Evolutionary conservation across 441 rosid genomes (phyloP).

Genomic region (Corymbia citriodora): DNA sequence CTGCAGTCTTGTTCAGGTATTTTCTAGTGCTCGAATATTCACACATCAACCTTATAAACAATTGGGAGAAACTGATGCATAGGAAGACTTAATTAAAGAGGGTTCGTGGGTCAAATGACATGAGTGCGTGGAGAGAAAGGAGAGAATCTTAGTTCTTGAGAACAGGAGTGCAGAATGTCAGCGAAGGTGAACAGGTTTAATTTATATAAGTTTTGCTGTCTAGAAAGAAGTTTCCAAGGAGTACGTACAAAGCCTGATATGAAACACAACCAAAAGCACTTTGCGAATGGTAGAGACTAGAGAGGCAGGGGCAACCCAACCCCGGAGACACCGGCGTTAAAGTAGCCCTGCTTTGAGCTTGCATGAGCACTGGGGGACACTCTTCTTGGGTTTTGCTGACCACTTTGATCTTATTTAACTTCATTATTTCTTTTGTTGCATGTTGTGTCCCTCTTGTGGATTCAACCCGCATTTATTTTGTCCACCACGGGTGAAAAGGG

Average conservation of each 20-base stretch:
- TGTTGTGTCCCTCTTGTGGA: background rate
- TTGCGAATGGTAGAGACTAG: slow-evolving; percentile 5
- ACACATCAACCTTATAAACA: background rate
- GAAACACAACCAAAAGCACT: background rate
- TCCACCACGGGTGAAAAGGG: background rate
- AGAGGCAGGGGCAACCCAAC: slow-evolving; percentile 13
- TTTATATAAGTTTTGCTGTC: slow-evolving; percentile 10
- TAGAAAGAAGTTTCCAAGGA: slow-evolving; percentile 20
- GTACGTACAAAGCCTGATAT: slow-evolving; percentile 9
- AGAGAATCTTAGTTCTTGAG: slow-evolving; percentile 20
- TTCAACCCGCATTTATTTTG: background rate
- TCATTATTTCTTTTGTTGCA: background rate
- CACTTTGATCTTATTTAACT: background rate
- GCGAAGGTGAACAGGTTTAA: slow-evolving; percentile 20
- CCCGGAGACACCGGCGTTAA: slow-evolving; percentile 80
- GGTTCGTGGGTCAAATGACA: background rate
- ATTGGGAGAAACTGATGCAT: background rate
- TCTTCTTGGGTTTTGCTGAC: slow-evolving; percentile 47
- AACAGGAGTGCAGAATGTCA: slow-evolving; percentile 56
- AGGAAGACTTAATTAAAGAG: background rate
- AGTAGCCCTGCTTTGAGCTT: slow-evolving; percentile 54
- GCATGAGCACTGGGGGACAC: slow-evolving; percentile 40
- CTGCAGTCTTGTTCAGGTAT: background rate
- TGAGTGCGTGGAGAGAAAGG: background rate
- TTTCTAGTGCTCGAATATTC: background rate